Conservation (phyloP, 805 yeast species). For the Pichia occidentalis region DNA sequence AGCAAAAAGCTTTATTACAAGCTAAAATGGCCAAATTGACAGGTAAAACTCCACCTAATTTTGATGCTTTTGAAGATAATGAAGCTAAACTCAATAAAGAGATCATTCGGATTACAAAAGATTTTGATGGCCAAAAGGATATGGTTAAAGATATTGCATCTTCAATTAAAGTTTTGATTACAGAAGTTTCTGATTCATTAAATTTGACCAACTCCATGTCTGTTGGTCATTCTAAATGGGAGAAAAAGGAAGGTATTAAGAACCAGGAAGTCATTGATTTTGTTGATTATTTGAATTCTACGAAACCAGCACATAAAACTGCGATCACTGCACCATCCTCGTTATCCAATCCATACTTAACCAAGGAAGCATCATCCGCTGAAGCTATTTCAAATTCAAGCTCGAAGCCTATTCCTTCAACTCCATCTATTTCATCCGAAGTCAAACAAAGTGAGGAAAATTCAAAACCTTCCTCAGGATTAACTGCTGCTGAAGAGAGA, state of each 20-base stretch:
- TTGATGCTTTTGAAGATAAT: slow-evolving; percentile 44
- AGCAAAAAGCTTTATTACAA: slow-evolving; percentile 67
- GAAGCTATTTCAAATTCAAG: slow-evolving; percentile 5
- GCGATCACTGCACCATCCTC: slow-evolving; percentile 1
- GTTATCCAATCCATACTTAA: slow-evolving; percentile 6
- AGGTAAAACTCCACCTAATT: slow-evolving; percentile 52
- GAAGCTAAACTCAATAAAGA: slow-evolving; percentile 50
- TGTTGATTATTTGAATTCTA: slow-evolving; percentile 45
- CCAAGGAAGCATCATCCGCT: slow-evolving; percentile 4
- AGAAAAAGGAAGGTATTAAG: slow-evolving; percentile 70
- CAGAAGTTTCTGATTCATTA: slow-evolving; percentile 32
- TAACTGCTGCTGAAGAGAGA: slow-evolving; percentile 51
- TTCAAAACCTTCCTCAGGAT: neutral
- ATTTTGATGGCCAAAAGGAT: slow-evolving; percentile 47
- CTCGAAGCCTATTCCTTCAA: slow-evolving; percentile 12
- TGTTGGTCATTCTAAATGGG: slow-evolving; percentile 66
- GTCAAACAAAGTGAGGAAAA: neutral
- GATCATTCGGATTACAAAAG: slow-evolving; percentile 43
- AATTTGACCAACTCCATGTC: slow-evolving; percentile 29
- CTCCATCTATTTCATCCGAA: slow-evolving; percentile 3
- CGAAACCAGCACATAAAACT: slow-evolving; percentile 20
- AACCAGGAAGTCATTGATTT: slow-evolving; percentile 55
- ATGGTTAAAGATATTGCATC: slow-evolving; percentile 66
- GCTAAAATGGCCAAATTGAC: slow-evolving; percentile 92
- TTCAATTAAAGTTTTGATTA: slow-evolving; percentile 55